These are phyloP conservation scores for Kodamaea sp. DNA, from an alignment of 1,139 yeast species.

Conservation along the genomic window DNA sequence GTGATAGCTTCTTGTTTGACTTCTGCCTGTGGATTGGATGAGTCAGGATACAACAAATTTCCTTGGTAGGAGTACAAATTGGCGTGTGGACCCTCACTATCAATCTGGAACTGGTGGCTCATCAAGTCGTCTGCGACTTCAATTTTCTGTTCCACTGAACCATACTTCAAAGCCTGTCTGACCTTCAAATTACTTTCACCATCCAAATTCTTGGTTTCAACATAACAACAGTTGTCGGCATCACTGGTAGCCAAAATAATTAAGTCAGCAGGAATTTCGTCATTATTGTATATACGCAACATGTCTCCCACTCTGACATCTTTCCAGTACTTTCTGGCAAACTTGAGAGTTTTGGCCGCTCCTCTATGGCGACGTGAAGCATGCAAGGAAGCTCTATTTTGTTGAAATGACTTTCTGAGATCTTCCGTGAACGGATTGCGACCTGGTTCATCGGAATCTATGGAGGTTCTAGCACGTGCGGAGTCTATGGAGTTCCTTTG, in stretches of 20 bases:
- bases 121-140: slow-evolving; percentile 47
- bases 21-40: slow-evolving; percentile 13
- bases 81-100: slow-evolving; percentile 59
- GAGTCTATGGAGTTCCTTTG: slow-evolving; percentile 7
- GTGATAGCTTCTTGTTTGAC: slow-evolving; percentile 43
- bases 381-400: slow-evolving; percentile 3
- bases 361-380: slow-evolving; percentile 4
- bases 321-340: slow-evolving; percentile 49
- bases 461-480: slow-evolving; percentile 6
- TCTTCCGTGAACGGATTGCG: slow-evolving; percentile 25
- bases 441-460: slow-evolving; percentile 4
- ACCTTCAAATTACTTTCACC: slow-evolving; percentile 63
- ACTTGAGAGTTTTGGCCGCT: slow-evolving; percentile 27
- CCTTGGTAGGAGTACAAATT: slow-evolving; percentile 58
- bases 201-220: slow-evolving; percentile 61
- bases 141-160: slow-evolving; percentile 33
- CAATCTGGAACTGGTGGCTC: slow-evolving; percentile 40
- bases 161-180: slow-evolving; percentile 50
- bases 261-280: slow-evolving; percentile 60
- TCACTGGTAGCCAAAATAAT: slow-evolving; percentile 53
- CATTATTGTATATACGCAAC: slow-evolving; percentile 52
- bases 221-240: slow-evolving; percentile 54
- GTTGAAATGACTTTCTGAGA: slow-evolving; percentile 22
- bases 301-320: slow-evolving; percentile 57
- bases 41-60: slow-evolving; percentile 34